Base-by-base conservation (phyloP, 139 green algal genomes). In the Tetratostichococcus sp. region DNA sequence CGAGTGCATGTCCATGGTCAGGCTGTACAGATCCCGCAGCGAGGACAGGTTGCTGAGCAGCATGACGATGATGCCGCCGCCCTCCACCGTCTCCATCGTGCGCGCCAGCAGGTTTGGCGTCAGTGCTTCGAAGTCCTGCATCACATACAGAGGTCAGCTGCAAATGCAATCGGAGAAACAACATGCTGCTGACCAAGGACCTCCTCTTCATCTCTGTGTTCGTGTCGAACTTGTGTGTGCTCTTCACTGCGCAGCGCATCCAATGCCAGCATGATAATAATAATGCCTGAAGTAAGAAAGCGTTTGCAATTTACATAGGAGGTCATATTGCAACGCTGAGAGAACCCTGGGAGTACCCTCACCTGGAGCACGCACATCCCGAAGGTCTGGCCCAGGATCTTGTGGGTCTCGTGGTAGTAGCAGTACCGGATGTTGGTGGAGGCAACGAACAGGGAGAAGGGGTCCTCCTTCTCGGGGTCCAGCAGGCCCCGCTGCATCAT, bases 341-440 rank as follows among this genome's bases (percentile, higher is more conserved):
- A n/a, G n/a, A n/a, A n/a, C n/a, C n/a, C n/a, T n/a, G n/a, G n/a
- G n/a, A n/a, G n/a, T n/a, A n/a, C 32, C n/a, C 79, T 28, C 62
- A 94, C 92, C 90, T 97, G 93, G 50, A 99, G 89, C 17, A 99
- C 95, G n/a, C 89, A 92, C 95, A 99, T 99, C 73, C 95, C 95
- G 82, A 93, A 99, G 21, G 96, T 99, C 85, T 97, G 96, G 43
- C 96, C 96, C 73, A 98, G 87, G 67, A 98, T 94, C 75, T 96
- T 97, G 72, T 98, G 95, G 11, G 94, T 97, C 67, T 99, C 95
- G 43, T 87, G 66, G 85, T 98, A 99, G 88, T 96, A 98, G 88
- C 90, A 97, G 87, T 99, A 99, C 30, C 95, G 85, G 84, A 99
- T 98, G 86, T 92, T 89, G 35, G 95, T 98, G 74, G 83, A 93